phyloP scores from a whole-genome alignment of 371 early-diverging fungal genomes.

The Syncephalastrum contaminatum region DNA sequence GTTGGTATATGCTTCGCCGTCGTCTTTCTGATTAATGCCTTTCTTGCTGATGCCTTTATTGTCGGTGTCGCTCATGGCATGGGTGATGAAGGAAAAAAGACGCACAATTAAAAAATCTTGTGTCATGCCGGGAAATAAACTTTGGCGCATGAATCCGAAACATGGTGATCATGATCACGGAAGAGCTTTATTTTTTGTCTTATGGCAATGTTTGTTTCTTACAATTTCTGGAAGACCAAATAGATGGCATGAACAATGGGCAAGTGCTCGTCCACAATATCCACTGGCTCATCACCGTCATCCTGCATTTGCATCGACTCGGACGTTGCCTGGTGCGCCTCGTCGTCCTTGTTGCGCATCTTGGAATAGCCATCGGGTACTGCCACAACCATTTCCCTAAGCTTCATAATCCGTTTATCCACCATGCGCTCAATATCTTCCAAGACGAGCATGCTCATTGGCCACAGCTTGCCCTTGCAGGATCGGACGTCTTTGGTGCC shows the following conservation, averaged over 20 bases:
- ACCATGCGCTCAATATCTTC: constrained; percentile 72
- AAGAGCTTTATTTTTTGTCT: not conserved
- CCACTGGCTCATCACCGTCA: constrained; percentile 33
- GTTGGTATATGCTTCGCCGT: too few species aligned
- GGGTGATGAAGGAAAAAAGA: too few species aligned
- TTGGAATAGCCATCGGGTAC: constrained; percentile 83
- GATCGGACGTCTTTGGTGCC: constrained; percentile 76
- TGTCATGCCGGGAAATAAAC: too few species aligned
- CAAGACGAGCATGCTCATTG: constrained; percentile 72
- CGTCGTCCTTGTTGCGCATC: constrained; percentile 49
- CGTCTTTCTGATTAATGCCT: too few species aligned
- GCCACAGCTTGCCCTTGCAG: constrained; percentile 63
- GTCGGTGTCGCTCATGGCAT: too few species aligned
- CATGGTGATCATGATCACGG: too few species aligned
- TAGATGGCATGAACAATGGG: constrained; percentile 53
- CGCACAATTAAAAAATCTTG: too few species aligned
- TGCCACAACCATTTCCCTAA: constrained; percentile 82
- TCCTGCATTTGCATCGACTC: constrained; percentile 5
- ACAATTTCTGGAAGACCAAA: constrained; percentile 36
- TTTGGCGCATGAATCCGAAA: too few species aligned
- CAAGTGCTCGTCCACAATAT: constrained; percentile 32
- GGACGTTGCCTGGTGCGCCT: not conserved
- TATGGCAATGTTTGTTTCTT: not conserved
- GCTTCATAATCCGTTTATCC: constrained; percentile 50
- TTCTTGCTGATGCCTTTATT: too few species aligned